Evolutionary conservation across 768 basidiomycete species (phyloP), one percentile per base, ranked within the genome.

Genomic region (Kwoniella sp.): DNA sequence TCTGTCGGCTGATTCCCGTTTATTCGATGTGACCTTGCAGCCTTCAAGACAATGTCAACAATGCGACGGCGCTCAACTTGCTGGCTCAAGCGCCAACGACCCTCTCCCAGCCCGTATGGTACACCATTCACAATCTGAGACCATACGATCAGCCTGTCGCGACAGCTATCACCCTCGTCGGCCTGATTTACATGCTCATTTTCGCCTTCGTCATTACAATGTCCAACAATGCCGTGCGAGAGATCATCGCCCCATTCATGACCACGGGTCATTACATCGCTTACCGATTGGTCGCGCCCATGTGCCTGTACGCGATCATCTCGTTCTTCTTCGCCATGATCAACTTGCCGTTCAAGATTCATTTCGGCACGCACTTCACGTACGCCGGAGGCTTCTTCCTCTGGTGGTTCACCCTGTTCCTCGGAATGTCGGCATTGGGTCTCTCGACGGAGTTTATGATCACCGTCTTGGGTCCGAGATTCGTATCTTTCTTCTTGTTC

Each of bases 91-190:
- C 84, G 0, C 84, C 84, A 1, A 71, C 75, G 50, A 84, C 84
- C 9, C 73, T 84, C 62, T 66, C 78, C 20, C 76, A 76, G 3
- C 77, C 72, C 0, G 77, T 83, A 28, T 73, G 31, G 13, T 83
- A 73, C 72, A 79, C 76, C 25, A 59, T 82, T 53, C 65, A 78
- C 72, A 84, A 84, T 69, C 70, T 85, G 8, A 72, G 83, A 23
- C 83, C 83, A 0, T 84, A 83, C 66, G 63, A 71, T 51, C 70
- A 75, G 50, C 75, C 76, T n/a, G 81, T 83, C 4, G 83, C 83
- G 0, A 77, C 78, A 13, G 84, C 84, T 2, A 80, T 84, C 53
- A 82, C 82, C 1, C 81, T 85, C 7, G 84, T 85, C 61, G 84
- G 79, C 23, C 63, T 75, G 13, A 80, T 80, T 34, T 80, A 78